Evolutionary conservation across 163 green algal species (phyloP), one percentile per base, ranked within the genome.

Genomic region (Picocystis sp.): DNA sequence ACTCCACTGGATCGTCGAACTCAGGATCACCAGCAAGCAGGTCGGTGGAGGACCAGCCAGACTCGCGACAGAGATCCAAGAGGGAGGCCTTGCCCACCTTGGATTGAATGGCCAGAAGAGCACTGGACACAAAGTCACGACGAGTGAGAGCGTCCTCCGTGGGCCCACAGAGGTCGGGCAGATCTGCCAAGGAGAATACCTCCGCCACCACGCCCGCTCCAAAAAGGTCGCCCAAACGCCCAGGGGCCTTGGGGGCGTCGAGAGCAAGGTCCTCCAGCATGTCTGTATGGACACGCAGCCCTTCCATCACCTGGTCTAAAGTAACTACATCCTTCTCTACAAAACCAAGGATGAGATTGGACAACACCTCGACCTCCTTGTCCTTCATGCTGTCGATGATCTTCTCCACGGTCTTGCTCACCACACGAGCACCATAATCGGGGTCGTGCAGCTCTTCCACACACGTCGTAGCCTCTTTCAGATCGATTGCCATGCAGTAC

Each of bases 251-350:
- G 19, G 79, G 79, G 23, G 87, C 67, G 53, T 92, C 82, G 49
- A 92, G 61, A 11, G 67, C 77, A 62, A 54, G 57, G 63, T 92
- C 82, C 53, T 84, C 82, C 50, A 92, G 62, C 53, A 57, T 43
- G 23, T 58, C 60, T 33, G 71, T 75, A 35, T 69, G 71, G 1
- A 48, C 53, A 5, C 54, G 35, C 13, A 86, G 60, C 15, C 63
- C 81, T 5, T 53, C 51, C 22, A 74, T 35, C 1, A 38, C 25
- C n/a, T 33, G 25, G 15, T 54, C 47, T 19, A 35, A 80, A 42
- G 44, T 83, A 50, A 87, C 42, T 8, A 63, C 63, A 0, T 63
- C 70, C 17, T 70, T 62, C 11, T 50, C 47, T n/a, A 71, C 60
- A 29, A 91, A 59, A 22, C 56, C 45, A 13, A 77, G 53, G 50